Conservation (phyloP, 768 basidiomycete species). For the Podaxis rugospora region DNA sequence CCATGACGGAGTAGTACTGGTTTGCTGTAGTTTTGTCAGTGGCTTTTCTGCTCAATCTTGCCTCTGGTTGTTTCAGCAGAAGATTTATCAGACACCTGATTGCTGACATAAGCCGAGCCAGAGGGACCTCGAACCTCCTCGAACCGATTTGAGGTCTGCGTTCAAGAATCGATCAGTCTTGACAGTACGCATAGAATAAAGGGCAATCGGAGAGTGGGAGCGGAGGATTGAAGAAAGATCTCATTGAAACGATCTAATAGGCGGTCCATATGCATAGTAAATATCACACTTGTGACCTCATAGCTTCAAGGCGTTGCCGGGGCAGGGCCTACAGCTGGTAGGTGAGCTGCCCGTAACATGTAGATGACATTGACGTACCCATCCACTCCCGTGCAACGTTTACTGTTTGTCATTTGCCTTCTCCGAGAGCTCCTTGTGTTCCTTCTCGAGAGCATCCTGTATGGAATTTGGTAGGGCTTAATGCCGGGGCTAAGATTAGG, state of each 20-base stretch:
- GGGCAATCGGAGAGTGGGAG: background rate
- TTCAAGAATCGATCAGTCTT: background rate
- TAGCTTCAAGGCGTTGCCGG: background rate
- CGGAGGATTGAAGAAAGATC: background rate
- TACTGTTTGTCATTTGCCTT: conserved; percentile 8
- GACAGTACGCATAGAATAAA: background rate
- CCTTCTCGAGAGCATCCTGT: conserved; percentile 24
- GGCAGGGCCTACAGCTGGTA: background rate
- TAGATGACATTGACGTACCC: background rate
- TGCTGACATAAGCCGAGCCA: conserved; percentile 8
- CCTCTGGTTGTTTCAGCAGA: too few species aligned
- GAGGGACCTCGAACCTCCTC: background rate
- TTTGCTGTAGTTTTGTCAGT: background rate
- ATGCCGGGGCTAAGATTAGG: background rate
- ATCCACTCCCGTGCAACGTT: background rate
- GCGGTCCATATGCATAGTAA: background rate
- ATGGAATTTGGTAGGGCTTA: background rate
- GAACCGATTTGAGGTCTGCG: background rate
- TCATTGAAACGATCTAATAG: background rate
- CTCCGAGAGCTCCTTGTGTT: conserved; percentile 21
- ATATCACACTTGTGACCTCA: background rate
- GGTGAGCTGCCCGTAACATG: background rate
- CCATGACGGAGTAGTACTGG: background rate
- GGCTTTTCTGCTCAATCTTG: background rate
- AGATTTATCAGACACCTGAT: background rate